Conservation (phyloP, 306 rosid genomes). For the Vigna unguiculata region DNA sequence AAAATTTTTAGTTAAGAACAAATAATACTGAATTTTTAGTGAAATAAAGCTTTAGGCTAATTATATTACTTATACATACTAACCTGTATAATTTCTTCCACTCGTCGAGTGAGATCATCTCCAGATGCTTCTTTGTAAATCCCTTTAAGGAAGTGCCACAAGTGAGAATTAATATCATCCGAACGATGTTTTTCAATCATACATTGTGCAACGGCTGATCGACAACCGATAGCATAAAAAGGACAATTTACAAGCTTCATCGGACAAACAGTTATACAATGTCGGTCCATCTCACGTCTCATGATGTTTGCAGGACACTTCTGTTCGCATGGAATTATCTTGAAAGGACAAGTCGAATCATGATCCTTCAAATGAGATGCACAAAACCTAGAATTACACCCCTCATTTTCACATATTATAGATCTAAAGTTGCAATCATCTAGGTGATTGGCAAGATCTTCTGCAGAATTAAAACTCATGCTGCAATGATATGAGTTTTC, state of each 20-base stretch:
- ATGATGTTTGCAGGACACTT: constrained; percentile 62
- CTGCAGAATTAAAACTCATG: constrained; percentile 53
- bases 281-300: constrained; percentile 95
- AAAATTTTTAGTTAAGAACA: neutral
- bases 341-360: constrained; percentile 79
- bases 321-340: constrained; percentile 83
- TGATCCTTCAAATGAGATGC: constrained; percentile 65
- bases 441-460: constrained; percentile 64
- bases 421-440: constrained; percentile 63
- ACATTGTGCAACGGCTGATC: constrained; percentile 62
- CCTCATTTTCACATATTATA: constrained; percentile 61
- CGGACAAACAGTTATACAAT: constrained; percentile 82
- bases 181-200: constrained; percentile 63
- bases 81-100: constrained; percentile 68
- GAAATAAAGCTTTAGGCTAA: no score
- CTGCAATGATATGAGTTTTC: constrained; percentile 67
- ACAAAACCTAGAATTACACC: constrained; percentile 70
- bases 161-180: constrained; percentile 60
- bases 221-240: constrained; percentile 78
- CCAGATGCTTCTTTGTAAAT: constrained; percentile 63
- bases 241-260: constrained; percentile 93
- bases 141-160: constrained; percentile 62
- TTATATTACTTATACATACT: constrained; percentile 20
- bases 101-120: constrained; percentile 60
- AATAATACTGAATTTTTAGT: neutral